These are phyloP conservation scores for Phytophthora lateralis DNA, from an alignment of 352 stramenopile species.

Conservation along the genomic window DNA sequence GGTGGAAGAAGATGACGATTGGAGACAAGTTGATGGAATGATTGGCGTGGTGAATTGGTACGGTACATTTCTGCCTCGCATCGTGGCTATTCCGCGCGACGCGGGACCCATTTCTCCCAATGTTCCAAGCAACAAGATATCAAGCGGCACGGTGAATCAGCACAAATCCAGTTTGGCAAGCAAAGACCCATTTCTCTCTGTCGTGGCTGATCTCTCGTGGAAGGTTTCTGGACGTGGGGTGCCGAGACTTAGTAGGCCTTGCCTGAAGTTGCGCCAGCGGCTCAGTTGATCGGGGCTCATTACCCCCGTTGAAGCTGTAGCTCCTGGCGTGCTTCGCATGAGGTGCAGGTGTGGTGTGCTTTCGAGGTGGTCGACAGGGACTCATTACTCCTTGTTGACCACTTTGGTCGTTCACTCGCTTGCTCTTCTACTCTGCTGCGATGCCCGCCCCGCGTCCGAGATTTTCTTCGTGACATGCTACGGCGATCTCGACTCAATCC, in stretches of 20 bases:
- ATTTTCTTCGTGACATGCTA: conserved; percentile 1
- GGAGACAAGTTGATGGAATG: too few relatives aligned
- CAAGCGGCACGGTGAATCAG: too few relatives aligned
- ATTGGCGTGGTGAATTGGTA: too few relatives aligned
- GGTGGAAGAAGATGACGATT: too few relatives aligned
- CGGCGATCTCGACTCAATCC: conserved; percentile 9
- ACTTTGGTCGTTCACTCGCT: too few relatives aligned
- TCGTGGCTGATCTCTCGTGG: too few relatives aligned
- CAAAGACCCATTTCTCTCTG: too few relatives aligned
- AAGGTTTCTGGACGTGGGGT: conserved; percentile 16
- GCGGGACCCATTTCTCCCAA: too few relatives aligned
- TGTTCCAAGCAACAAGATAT: too few relatives aligned
- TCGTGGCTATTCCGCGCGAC: too few relatives aligned
- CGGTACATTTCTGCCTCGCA: too few relatives aligned
- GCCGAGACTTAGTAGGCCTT: conserved; percentile 16
- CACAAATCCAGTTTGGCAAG: too few relatives aligned
- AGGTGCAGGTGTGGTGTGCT: conserved; percentile 11
- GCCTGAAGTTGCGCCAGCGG: conserved; percentile 14
- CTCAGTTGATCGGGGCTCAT: conserved; percentile 41
- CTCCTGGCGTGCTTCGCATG: conserved; percentile 24
- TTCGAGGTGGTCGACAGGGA: conserved; percentile 16
- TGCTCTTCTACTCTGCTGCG: conserved; percentile 19
- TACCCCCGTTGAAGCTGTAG: conserved; percentile 34
- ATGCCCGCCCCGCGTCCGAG: neutral
- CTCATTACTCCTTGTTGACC: conserved; percentile 42